Evolutionary conservation across 139 green algal genomes (phyloP).

Genomic region (Haematococcus lacustris): DNA sequence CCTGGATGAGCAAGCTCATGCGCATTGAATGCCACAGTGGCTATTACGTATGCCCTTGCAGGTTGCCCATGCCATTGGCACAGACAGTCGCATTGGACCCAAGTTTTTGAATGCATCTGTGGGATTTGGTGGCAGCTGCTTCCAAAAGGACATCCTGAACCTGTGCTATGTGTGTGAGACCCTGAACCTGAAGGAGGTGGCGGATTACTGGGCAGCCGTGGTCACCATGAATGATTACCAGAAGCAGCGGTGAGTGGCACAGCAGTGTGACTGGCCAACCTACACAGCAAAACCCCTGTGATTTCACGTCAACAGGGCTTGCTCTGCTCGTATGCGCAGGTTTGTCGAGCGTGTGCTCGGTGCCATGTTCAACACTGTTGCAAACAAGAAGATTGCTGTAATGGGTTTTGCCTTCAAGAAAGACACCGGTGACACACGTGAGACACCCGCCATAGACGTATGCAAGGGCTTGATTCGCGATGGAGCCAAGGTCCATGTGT

Average conservation of each 20-base stretch:
- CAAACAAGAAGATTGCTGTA: slow-evolving; percentile 89
- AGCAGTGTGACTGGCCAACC: too few relatives aligned
- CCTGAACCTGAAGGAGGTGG: slow-evolving; percentile 86
- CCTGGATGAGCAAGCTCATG: too few relatives aligned
- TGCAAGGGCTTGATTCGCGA: slow-evolving; percentile 79
- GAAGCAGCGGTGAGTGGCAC: slow-evolving; percentile 93
- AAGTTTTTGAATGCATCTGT: slow-evolving; percentile 98
- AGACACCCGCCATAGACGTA: slow-evolving; percentile 98
- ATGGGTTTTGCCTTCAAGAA: slow-evolving; percentile 99
- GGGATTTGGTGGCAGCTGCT: slow-evolving; percentile 98
- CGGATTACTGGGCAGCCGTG: slow-evolving; percentile 91
- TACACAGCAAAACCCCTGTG: too few relatives aligned
- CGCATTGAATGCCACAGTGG: too few relatives aligned
- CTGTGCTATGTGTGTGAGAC: slow-evolving; percentile 94
- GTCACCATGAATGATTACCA: slow-evolving; percentile 98
- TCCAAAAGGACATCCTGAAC: slow-evolving; percentile 99
- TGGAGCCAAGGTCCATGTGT: slow-evolving; percentile 47
- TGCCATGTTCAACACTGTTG: slow-evolving; percentile 99
- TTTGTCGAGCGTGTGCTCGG: slow-evolving; percentile 94
- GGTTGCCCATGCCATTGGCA: slow-evolving; percentile 88
- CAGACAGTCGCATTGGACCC: slow-evolving; percentile 87
- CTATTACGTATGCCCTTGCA: too few relatives aligned
- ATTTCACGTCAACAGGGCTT: too few relatives aligned
- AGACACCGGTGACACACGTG: slow-evolving; percentile 90
- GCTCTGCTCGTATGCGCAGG: slow-evolving; percentile 11